Evolutionary conservation across 2,329 filamentous ascomycete genomes (phyloP).

Genomic region (Xylaria sp.): DNA sequence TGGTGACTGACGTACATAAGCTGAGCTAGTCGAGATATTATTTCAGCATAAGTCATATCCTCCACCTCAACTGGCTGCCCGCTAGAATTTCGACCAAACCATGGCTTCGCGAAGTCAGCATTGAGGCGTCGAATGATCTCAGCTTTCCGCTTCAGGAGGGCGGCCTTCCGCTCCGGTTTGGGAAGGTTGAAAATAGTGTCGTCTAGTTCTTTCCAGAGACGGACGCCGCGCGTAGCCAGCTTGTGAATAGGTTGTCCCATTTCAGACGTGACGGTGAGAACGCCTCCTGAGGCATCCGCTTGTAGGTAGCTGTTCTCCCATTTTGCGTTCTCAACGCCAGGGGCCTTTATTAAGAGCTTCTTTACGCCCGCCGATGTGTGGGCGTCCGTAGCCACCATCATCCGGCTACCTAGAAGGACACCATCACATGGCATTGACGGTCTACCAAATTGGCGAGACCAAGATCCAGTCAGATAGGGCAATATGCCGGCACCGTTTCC

Average conservation of each 20-base stretch:
- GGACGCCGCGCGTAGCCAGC: constrained; percentile 92
- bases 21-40: constrained; percentile 85
- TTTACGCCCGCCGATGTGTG: constrained; percentile 88
- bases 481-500: constrained; percentile 90
- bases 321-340: constrained; percentile 80
- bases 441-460: constrained; percentile 85
- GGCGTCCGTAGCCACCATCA: constrained; percentile 95
- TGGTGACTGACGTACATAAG: constrained; percentile 93
- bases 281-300: constrained; percentile 83
- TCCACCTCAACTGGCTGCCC: constrained; percentile 87
- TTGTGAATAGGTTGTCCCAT: constrained; percentile 99
- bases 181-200: constrained; percentile 96
- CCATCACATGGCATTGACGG: constrained; percentile 95
- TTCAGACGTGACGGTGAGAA: constrained; percentile 96
- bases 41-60: constrained; percentile 94
- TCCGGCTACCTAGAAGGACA: constrained; percentile 87
- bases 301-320: constrained; percentile 93
- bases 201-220: constrained; percentile 99
- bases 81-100: constrained; percentile 87
- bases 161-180: constrained; percentile 89
- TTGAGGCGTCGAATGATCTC: constrained; percentile 97
- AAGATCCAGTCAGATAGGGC: constrained; percentile 88
- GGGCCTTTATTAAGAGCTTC: constrained; percentile 86
- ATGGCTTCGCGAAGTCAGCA: constrained; percentile 95
- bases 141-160: constrained; percentile 86